Evolutionary conservation across 768 basidiomycete genomes (phyloP).

Genomic region (Leccinum variicolor): DNA sequence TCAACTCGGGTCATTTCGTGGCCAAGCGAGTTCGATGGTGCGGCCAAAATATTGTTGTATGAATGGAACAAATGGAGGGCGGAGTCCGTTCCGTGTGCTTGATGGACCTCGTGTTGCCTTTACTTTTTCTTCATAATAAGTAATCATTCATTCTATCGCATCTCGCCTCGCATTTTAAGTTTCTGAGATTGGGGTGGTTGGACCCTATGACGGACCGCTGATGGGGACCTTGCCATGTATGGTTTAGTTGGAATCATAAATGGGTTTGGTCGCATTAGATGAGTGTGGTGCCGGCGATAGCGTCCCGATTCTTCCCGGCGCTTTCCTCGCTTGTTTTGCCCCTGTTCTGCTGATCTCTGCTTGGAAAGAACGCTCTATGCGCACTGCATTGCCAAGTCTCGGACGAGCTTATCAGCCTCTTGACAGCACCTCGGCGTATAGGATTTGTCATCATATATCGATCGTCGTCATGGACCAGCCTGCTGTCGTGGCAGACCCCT

Average conservation of each 20-base stretch:
- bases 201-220: neutral
- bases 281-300: neutral
- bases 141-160: neutral
- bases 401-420: neutral
- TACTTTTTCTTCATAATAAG: neutral
- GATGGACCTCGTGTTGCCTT: neutral
- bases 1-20: conserved; percentile 1
- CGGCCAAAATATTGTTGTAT: neutral
- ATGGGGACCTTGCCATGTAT: neutral
- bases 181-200: neutral
- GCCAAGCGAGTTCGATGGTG: neutral
- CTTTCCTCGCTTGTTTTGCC: neutral
- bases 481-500: neutral
- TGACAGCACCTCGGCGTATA: neutral
- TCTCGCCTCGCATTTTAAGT: neutral
- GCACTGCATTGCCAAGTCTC: neutral
- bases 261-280: neutral
- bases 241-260: conserved; percentile 1
- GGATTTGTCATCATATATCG: conserved; percentile 4
- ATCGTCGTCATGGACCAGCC: neutral
- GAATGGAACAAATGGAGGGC: neutral
- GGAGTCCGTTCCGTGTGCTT: neutral
- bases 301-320: neutral
- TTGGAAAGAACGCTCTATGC: neutral
- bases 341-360: neutral